Evolutionary conservation across 2,329 filamentous ascomycete species (phyloP).

Genomic region (Gaeumannomyces tritici): DNA sequence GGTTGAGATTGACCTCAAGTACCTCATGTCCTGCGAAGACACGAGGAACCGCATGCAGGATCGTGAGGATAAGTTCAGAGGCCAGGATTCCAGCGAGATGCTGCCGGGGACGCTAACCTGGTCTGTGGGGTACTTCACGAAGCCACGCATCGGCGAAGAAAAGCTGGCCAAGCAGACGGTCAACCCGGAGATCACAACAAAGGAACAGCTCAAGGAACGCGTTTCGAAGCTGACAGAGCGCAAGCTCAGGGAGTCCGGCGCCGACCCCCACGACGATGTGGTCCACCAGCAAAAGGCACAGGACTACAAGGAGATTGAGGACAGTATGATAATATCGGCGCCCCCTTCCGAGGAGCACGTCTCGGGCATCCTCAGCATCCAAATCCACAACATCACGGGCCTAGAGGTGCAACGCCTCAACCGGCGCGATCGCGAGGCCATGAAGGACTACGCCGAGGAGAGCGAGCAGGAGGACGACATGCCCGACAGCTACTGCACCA

Average conservation of each 20-base stretch:
- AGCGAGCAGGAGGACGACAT: conserved; percentile 53
- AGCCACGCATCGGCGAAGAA: conserved; percentile 50
- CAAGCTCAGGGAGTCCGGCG: conserved; percentile 56
- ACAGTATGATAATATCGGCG: conserved; percentile 58
- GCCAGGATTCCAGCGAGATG: conserved; percentile 52
- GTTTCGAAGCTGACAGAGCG: conserved; percentile 43
- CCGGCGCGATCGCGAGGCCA: conserved; percentile 30
- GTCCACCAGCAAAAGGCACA: conserved; percentile 58
- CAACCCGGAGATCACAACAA: conserved; percentile 44
- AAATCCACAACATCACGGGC: conserved; percentile 64
- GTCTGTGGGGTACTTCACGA: conserved; percentile 64
- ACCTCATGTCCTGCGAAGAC: conserved; percentile 49
- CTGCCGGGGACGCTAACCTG: conserved; percentile 63
- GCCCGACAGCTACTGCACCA: conserved; percentile 61
- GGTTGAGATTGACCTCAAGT: conserved; percentile 55
- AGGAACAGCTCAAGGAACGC: conserved; percentile 48
- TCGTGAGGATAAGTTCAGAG: conserved; percentile 55
- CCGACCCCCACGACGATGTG: conserved; percentile 48
- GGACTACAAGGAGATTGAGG: conserved; percentile 50
- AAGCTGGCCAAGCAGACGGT: conserved; percentile 54
- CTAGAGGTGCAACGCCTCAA: conserved; percentile 52
- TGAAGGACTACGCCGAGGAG: conserved; percentile 43
- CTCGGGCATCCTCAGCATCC: conserved; percentile 59
- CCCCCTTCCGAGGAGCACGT: conserved; percentile 53
- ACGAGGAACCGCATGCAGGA: conserved; percentile 54